Evolutionary conservation across 2,329 filamentous ascomycete genomes (phyloP), one percentile per base, ranked within the genome.

Genomic region (Cladosporium sp.): DNA sequence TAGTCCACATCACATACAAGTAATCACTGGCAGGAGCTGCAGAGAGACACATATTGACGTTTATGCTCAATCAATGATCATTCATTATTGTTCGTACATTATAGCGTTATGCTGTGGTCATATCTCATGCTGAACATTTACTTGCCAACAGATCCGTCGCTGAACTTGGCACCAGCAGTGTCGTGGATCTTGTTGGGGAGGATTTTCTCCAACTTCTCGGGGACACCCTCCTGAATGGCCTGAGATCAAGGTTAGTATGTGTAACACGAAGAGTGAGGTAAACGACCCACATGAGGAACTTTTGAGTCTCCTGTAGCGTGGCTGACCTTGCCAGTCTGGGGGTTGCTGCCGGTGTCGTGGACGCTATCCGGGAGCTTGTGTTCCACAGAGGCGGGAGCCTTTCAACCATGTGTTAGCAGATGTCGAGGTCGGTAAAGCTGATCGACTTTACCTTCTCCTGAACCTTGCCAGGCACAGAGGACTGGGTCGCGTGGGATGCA

Each of bases 191-290:
- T 36, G 34, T 36, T 36, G 5, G 34, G 34, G 10, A 36, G 5
- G 1, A 74, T 75, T 55, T 79, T 76, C 75, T 83, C 81, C 4
- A 83, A 70, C 36, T 76, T 78, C 72, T 82, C 78, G 1, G 80
- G 80, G 1, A 82, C 18, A n/a, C 38, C 38, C n/a, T 44, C 38
- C 3, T 44, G 38, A 0, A 44, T 2, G 10, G 5, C 2, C 80
- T n/a, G n/a, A n/a, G n/a, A n/a, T n/a, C n/a, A n/a, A n/a, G n/a
- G n/a, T n/a, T n/a, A n/a, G n/a, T n/a, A n/a, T n/a, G n/a, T n/a
- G n/a, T n/a, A n/a, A n/a, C n/a, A n/a, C n/a, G n/a, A n/a, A n/a
- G n/a, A n/a, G n/a, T n/a, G n/a, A n/a, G n/a, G n/a, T n/a, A n/a
- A n/a, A n/a, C n/a, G n/a, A n/a, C n/a, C n/a, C n/a, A n/a, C n/a